Conservation (phyloP, 768 basidiomycete species). For the Thelephora ganbajun region DNA sequence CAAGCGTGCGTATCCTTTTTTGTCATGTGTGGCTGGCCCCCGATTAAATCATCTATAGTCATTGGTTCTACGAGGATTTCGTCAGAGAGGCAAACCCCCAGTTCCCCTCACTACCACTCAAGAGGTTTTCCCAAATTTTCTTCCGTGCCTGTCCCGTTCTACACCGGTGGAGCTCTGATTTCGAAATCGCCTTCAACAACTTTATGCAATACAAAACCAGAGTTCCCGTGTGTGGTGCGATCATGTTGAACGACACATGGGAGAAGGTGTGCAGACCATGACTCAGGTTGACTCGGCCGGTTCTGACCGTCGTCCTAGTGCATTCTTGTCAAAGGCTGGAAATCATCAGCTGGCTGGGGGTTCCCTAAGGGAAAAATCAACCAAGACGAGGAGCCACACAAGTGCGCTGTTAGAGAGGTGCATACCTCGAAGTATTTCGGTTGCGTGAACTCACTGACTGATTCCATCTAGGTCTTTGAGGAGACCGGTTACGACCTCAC, state of each 20-base stretch:
- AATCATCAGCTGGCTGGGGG: slow-evolving; percentile 93
- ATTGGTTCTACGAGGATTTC: slow-evolving; percentile 99
- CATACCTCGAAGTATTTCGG: slow-evolving; percentile 9
- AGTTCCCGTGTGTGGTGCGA: slow-evolving; percentile 95
- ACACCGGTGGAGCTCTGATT: slow-evolving; percentile 71
- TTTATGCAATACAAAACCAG: slow-evolving; percentile 96
- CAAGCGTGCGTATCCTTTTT: slow-evolving; percentile 54
- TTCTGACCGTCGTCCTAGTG: slow-evolving; percentile 36
- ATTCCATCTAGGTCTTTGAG: slow-evolving; percentile 65
- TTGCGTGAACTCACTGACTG: slow-evolving; percentile 4
- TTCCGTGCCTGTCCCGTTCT: slow-evolving; percentile 77
- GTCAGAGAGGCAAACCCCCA: slow-evolving; percentile 82
- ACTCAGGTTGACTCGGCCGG: slow-evolving; percentile 7
- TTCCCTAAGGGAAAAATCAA: slow-evolving; percentile 99
- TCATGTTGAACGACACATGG: slow-evolving; percentile 84
- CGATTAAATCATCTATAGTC: slow-evolving; percentile 32
- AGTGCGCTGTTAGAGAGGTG: slow-evolving; percentile 89
- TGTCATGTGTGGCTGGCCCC: slow-evolving; percentile 1
- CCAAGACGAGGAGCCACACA: slow-evolving; percentile 69
- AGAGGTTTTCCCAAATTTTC: slow-evolving; percentile 86
- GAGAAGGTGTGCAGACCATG: slow-evolving; percentile 56
- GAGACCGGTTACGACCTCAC: slow-evolving; percentile 91
- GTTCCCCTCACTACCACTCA: slow-evolving; percentile 78
- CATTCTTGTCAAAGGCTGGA: slow-evolving; percentile 97
- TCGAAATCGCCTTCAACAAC: slow-evolving; percentile 72